Percentiles rank a stretch among this genome's conserved stretches.
phyloP scores from a whole-genome alignment of 129 eudicot genomes.

The Flaveria ramosissima region DNA sequence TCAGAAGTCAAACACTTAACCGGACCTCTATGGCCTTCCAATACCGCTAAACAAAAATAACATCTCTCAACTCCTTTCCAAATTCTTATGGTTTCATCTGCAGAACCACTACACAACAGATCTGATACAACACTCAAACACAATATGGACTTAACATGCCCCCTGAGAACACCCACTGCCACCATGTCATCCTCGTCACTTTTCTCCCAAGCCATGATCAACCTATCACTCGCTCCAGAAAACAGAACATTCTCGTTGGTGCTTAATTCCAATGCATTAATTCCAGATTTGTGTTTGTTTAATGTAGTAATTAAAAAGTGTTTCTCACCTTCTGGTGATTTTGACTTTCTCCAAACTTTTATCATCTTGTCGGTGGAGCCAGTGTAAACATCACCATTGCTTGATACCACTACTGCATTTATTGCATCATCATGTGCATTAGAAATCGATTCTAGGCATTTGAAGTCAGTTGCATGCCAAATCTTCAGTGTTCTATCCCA shows the following conservation, averaged over 20 bases:
- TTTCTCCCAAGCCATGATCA: conserved; percentile 54
- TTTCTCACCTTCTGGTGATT: conserved; percentile 30
- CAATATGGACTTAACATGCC: conserved; percentile 57
- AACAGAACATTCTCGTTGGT: conserved; percentile 43
- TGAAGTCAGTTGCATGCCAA: conserved; percentile 56
- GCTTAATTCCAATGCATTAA: conserved; percentile 57
- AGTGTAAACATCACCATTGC: conserved; percentile 54
- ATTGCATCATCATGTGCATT: conserved; percentile 72
- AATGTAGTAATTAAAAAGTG: conserved; percentile 46
- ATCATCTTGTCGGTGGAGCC: conserved; percentile 60
- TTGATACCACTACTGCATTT: conserved; percentile 49
- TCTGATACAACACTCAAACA: conserved; percentile 58
- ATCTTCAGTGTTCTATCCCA: conserved; percentile 70
- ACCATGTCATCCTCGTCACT: conserved; percentile 42
- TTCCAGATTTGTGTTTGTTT: conserved; percentile 56
- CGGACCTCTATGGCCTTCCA: conserved; percentile 68
- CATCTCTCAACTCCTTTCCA: conserved; percentile 48
- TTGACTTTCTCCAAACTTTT: conserved; percentile 49
- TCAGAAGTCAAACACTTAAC: conserved; percentile 57
- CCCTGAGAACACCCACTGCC: conserved; percentile 41
- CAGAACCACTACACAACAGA: conserved; percentile 60
- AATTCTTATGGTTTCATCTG: conserved; percentile 60
- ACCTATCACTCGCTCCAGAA: conserved; percentile 62
- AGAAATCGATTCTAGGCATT: conserved; percentile 56
- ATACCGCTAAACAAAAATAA: conserved; percentile 52